Evolutionary conservation across 2,329 filamentous ascomycete species (phyloP).

Genomic region (Cercospora citrullina): DNA sequence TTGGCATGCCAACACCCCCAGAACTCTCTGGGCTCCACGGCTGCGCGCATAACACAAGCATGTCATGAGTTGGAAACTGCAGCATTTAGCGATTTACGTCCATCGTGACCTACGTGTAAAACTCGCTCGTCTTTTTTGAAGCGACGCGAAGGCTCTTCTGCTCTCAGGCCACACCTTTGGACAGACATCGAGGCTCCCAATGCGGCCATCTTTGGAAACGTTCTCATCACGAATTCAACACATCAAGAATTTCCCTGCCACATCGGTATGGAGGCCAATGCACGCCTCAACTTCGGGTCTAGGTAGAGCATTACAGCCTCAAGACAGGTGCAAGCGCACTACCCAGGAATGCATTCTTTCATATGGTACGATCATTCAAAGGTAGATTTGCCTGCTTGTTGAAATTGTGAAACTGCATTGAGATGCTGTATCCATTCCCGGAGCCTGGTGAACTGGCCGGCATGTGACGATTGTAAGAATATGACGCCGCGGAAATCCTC

Average conservation of each 20-base stretch:
- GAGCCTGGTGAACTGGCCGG: background rate
- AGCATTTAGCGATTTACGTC: background rate
- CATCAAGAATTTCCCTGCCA: background rate
- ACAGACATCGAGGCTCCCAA: background rate
- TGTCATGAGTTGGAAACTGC: background rate
- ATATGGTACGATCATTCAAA: background rate
- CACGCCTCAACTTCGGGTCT: background rate
- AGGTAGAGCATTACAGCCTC: background rate
- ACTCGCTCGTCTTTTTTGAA: background rate
- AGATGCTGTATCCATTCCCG: background rate
- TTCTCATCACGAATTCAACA: background rate
- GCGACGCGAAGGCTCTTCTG: background rate
- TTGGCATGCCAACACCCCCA: background rate
- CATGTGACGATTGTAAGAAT: too few relatives aligned
- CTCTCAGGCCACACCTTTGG: background rate
- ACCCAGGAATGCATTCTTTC: background rate
- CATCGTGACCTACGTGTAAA: background rate
- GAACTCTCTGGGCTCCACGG: background rate
- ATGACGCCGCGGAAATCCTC: background rate
- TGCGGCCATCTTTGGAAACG: background rate
- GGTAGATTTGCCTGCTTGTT: background rate
- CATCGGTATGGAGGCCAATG: background rate
- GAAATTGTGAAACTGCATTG: background rate
- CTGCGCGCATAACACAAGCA: background rate
- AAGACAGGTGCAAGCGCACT: background rate